Conservation (phyloP, 1,139 yeast genomes). For the Candida sp. region DNA sequence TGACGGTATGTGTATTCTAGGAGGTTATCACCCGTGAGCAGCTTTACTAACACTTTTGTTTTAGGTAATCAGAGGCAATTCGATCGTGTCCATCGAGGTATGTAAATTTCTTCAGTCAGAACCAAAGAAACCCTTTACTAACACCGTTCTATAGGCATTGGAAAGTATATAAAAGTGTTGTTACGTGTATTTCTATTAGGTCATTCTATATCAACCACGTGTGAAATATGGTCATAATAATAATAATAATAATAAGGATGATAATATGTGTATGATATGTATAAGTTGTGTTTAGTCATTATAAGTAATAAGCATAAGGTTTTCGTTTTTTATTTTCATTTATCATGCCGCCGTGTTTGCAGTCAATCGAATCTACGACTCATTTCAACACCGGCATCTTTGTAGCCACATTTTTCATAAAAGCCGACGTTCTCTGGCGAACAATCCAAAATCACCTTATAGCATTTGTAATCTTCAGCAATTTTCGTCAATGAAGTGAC, state of each 20-base stretch:
- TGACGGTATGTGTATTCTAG: constrained; percentile 38
- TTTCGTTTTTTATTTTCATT: not conserved
- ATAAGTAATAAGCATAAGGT: not conserved
- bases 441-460: constrained; percentile 92
- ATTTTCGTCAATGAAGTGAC: constrained; percentile 64
- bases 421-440: constrained; percentile 79
- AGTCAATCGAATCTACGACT: constrained; percentile 23
- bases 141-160: constrained; percentile 27
- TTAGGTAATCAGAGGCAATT: constrained; percentile 61
- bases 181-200: not conserved
- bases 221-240: not conserved
- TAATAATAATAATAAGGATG: not conserved
- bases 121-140: constrained; percentile 17
- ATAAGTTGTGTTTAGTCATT: not conserved
- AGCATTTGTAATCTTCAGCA: constrained; percentile 70
- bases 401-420: constrained; percentile 85
- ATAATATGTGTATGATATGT: not conserved
- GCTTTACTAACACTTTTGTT: not conserved
- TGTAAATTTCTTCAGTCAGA: constrained; percentile 20
- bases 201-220: constrained; percentile 1
- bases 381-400: constrained; percentile 80
- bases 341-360: too few species aligned
- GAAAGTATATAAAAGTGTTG: constrained; percentile 23
- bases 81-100: constrained; percentile 62
- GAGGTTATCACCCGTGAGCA: not conserved